A percentile compares a stretch with the other conserved stretches of the same genome.
These are phyloP conservation scores for Penicillium antarcticum DNA, from an alignment of 495 filamentous ascomycete genomes.

Conservation along the genomic window DNA sequence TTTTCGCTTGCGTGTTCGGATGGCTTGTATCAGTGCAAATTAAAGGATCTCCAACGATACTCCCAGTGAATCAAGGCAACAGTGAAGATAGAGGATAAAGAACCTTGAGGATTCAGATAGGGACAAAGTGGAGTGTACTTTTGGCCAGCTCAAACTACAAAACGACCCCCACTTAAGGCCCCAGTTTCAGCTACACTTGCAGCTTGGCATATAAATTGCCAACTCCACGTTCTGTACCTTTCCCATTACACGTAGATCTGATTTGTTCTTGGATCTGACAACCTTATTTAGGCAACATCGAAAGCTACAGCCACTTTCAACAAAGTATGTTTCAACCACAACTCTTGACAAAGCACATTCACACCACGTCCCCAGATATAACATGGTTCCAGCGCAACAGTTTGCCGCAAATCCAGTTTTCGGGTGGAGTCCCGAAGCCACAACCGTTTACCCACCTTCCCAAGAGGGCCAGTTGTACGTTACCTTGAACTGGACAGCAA, in stretches of 20 bases:
- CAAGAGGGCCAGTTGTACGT: conserved; percentile 1
- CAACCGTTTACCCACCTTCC: conserved; percentile 17
- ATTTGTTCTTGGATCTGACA: neutral
- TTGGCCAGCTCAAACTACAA: neutral
- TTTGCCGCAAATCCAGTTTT: conserved; percentile 12
- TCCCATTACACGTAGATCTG: neutral
- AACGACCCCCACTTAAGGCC: neutral
- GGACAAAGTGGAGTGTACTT: neutral
- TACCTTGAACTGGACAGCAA: neutral
- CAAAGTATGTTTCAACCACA: too few relatives aligned
- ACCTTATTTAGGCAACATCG: too few relatives aligned
- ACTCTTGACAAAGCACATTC: too few relatives aligned
- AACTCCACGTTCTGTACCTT: neutral
- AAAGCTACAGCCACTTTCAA: too few relatives aligned
- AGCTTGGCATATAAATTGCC: neutral
- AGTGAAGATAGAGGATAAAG: too few relatives aligned
- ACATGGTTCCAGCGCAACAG: neutral
- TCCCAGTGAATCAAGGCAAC: too few relatives aligned
- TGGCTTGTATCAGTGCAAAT: too few relatives aligned
- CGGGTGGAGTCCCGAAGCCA: conserved; percentile 22
- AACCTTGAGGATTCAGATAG: neutral
- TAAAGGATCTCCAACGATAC: too few relatives aligned
- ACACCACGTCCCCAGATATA: too few relatives aligned
- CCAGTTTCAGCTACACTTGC: neutral
- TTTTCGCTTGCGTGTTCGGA: too few relatives aligned